Evolutionary conservation across 192 early-diverging fungal genomes (phyloP).

Genomic region (Coemansia sp.): DNA sequence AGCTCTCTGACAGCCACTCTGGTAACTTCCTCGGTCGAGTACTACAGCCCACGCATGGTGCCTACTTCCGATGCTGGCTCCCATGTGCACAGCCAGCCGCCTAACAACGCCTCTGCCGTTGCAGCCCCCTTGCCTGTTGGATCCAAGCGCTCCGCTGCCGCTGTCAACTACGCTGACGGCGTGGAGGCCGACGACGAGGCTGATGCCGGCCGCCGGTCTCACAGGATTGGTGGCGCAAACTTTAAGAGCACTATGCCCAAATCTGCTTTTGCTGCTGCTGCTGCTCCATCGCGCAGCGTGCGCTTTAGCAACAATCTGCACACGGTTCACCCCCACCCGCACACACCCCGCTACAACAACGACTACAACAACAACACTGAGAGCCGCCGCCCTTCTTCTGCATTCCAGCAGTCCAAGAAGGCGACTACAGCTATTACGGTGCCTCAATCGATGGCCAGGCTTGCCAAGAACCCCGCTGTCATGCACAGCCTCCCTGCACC

Average conservation of each 20-base stretch:
- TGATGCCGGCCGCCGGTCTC: conserved; percentile 23
- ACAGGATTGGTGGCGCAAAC: background rate
- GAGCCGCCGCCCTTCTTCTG: background rate
- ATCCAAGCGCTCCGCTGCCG: background rate
- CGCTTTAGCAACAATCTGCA: conserved; percentile 7
- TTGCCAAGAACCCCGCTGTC: conserved; percentile 3
- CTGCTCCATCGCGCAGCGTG: background rate
- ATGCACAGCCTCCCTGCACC: conserved; percentile 44
- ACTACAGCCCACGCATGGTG: conserved; percentile 36
- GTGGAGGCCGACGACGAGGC: conserved; percentile 46
- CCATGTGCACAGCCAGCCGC: background rate
- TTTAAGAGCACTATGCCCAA: background rate
- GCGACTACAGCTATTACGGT: background rate
- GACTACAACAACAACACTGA: background rate
- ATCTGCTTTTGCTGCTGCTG: background rate
- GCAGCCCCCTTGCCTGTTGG: background rate
- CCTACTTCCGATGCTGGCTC: background rate
- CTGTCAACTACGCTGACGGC: conserved; percentile 15
- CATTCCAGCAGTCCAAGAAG: background rate
- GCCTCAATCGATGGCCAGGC: background rate
- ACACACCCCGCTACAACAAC: background rate
- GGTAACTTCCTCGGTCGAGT: conserved; percentile 47
- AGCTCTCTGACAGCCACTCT: conserved; percentile 52
- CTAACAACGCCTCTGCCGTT: background rate
- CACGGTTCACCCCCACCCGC: background rate